Evolutionary conservation across 352 stramenopile species (phyloP).

Genomic region (Globisporangium solare): DNA sequence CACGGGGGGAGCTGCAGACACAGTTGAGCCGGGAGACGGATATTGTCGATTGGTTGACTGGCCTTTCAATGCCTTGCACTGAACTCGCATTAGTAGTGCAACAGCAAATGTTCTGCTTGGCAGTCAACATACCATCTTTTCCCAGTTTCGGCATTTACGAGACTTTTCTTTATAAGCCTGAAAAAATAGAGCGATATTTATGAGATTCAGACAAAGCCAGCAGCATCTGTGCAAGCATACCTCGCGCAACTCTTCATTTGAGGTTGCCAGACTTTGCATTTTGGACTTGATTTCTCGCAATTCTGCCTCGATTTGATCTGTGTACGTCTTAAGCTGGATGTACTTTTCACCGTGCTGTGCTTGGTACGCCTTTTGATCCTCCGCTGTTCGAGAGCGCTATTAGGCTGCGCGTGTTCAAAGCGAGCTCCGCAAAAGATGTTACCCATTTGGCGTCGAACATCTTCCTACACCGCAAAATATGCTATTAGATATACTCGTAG

Average conservation of each 20-base stretch:
- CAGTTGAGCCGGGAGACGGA: constrained; percentile 49
- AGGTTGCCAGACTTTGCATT: constrained; percentile 57
- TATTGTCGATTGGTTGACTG: constrained; percentile 47
- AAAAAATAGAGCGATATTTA: background rate
- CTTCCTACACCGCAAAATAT: constrained; percentile 32
- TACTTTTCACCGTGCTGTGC: constrained; percentile 82
- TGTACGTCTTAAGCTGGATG: constrained; percentile 85
- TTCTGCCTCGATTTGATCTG: constrained; percentile 79
- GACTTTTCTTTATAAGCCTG: constrained; percentile 87
- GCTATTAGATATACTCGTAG: background rate
- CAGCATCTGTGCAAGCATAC: constrained; percentile 16
- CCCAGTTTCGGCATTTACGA: constrained; percentile 81
- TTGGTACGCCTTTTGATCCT: constrained; percentile 81
- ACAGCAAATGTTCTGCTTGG: background rate
- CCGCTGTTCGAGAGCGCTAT: constrained; percentile 23
- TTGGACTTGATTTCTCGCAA: constrained; percentile 79
- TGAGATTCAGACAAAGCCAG: background rate
- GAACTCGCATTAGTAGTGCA: constrained; percentile 4
- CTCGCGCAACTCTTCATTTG: constrained; percentile 79
- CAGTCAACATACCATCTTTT: constrained; percentile 69
- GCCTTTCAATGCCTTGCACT: constrained; percentile 72
- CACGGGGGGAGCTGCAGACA: constrained; percentile 28
- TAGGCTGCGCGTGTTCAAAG: too few relatives aligned
- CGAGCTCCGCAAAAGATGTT: background rate
- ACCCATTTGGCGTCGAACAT: constrained; percentile 75